Evolutionary conservation across 2,329 filamentous ascomycete species (phyloP), one percentile per base, ranked within the genome.

Genomic region (Gliomastix tumulicola): DNA sequence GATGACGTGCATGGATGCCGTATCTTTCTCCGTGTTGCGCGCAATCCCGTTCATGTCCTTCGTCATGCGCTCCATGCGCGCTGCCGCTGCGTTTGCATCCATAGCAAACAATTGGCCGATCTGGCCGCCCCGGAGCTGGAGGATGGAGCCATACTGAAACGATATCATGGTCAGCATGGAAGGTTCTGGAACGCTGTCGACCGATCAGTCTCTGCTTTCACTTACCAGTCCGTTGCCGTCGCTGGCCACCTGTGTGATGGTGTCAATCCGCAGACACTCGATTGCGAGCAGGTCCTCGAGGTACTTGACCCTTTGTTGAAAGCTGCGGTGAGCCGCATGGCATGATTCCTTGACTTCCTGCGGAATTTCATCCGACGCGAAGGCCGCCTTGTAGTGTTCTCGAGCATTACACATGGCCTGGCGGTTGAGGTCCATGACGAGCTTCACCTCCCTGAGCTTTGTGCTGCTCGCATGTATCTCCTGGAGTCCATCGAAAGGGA

Each of bases 31-130:
- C 12, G 32, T 34, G 13, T 22, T 34, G 11, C 21, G n/a, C 18
- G 32, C 32, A 23, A 34, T 34, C 10, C 21, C n/a, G 12, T 34
- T 19, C 32, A 34, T 34, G 32, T 17, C 21, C 17, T 22, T 34
- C 20, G 12, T 34, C 18, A 34, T 22, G 13, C 21, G 18, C 21
- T 34, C 32, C 21, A 34, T 21, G 13, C 25, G 25, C 11, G 16
- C 25, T n/a, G 25, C 13, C 13, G 25, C 25, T 7, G 13, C 16
- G 3, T n/a, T 13, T 7, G 25, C 11, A 28, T 28, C 25, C 25
- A 28, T 28, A 16, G 25, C 25, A 28, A 28, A 28, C 13, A 28
- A 16, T n/a, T 28, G 13, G 16, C 16, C 16, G 13, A 16, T 28
- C 7, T 28, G 13, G 13, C 13, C 25, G 25, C 25, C 16, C 25